Conservation (phyloP, 306 rosid genomes). For the Fragaria vesca region DNA sequence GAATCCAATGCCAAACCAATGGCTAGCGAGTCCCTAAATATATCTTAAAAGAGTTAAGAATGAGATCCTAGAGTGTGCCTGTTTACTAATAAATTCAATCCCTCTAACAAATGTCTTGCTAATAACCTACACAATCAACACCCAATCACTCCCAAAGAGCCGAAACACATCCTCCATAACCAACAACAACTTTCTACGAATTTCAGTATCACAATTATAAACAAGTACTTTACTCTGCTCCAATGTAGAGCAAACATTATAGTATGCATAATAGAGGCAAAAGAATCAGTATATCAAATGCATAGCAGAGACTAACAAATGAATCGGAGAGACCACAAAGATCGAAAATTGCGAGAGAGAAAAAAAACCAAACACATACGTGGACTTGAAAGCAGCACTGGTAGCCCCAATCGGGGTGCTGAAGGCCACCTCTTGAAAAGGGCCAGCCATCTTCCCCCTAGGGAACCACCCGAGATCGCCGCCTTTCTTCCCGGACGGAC, state of each 20-base stretch:
- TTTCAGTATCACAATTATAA: background rate
- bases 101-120: background rate
- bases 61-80: background rate
- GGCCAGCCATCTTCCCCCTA: constrained; percentile 98
- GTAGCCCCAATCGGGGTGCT: constrained; percentile 74
- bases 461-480: constrained; percentile 99
- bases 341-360: background rate
- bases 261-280: background rate
- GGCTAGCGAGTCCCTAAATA: background rate
- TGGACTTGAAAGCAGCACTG: constrained; percentile 88
- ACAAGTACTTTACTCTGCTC: background rate
- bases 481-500: constrained; percentile 98
- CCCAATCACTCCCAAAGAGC: background rate
- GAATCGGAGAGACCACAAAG: background rate
- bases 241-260: background rate
- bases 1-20: background rate
- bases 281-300: background rate
- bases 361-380: constrained; percentile 40
- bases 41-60: background rate
- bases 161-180: background rate
- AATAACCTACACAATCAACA: background rate
- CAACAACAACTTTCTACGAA: background rate
- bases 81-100: background rate
- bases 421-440: constrained; percentile 96
- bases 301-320: background rate